Evolutionary conservation across 1,139 yeast genomes (phyloP), one percentile per base, ranked within the genome.

Genomic region (Suhomyces kunorum): DNA sequence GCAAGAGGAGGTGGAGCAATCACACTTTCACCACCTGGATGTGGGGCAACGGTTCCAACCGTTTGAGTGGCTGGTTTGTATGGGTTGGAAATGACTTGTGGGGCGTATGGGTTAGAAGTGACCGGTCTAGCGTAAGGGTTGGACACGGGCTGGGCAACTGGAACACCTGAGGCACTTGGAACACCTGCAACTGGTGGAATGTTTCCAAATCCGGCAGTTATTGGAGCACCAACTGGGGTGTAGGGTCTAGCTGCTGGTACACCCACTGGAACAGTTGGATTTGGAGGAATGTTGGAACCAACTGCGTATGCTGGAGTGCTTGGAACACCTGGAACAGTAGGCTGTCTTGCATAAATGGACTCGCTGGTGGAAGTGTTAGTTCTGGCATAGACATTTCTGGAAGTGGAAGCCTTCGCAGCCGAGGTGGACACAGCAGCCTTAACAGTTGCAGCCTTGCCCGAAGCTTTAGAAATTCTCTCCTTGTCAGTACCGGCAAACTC

Each of bases 391-490:
- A 44, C 35, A 18, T 41, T 41, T 29, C 42, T 31, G n/a, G 39
- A 25, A 13, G 30, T 15, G n/a, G n/a, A n/a, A 15, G 45, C 13
- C 29, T 38, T 39, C 11, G 41, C 38, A 9, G 38, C 25, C 3
- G 24, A 20, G n/a, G 24, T 13, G 20, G 13, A 12, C 7, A 17
- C 15, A 12, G 32, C 17, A 3, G 32, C 11, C 12, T 30, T 40
- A 19, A 26, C 38, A 9, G 36, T 7, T 12, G 42, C 32, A 2
- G 27, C 36, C n/a, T 45, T 34, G 27, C 58, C 59, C 5, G 59
- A 49, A 7, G 95, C 95, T 52, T 79, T 81, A 31, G 72, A 54
- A 29, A 90, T 83, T 55, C 98, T 81, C 49, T 87, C 94, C 62
- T 82, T 85, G 55, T 87, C 96, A 33, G 78, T 63, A 5, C 71